Percentiles rank a stretch among this genome's conserved stretches.
phyloP scores from a whole-genome alignment of 192 early-diverging fungal species.

The Haplosporangium gracile region DNA sequence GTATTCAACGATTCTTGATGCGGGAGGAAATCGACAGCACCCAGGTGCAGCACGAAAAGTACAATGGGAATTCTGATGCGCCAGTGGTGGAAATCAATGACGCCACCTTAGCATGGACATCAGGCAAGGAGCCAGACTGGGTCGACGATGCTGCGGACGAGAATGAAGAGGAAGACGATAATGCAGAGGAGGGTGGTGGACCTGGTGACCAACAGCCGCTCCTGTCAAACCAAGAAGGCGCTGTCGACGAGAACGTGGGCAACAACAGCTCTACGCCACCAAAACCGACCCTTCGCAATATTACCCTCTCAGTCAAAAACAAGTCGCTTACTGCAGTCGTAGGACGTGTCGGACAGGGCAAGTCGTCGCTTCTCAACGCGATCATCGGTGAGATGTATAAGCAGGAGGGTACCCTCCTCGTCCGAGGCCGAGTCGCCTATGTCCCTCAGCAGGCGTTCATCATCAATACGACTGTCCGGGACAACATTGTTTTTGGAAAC shows the following conservation, averaged over 20 bases:
- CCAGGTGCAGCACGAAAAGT: conserved; percentile 18
- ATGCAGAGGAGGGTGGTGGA: not conserved
- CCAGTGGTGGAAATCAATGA: conserved; percentile 14
- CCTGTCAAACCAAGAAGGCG: not conserved
- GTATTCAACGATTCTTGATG: conserved; percentile 40
- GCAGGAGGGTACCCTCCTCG: conserved; percentile 65
- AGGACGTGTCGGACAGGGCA: conserved; percentile 59
- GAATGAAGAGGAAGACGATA: not conserved
- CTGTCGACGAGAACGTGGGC: not conserved
- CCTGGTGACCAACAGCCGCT: not conserved
- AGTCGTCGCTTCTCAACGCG: conserved; percentile 59
- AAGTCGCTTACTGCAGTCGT: conserved; percentile 45
- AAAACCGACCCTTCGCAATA: conserved; percentile 31
- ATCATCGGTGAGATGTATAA: conserved; percentile 91
- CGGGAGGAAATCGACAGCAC: conserved; percentile 49
- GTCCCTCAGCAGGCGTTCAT: conserved; percentile 82
- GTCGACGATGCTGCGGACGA: conserved; percentile 11
- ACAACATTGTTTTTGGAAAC: conserved; percentile 92
- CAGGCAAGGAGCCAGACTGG: not conserved
- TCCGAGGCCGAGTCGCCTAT: conserved; percentile 78
- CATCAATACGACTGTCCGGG: conserved; percentile 89
- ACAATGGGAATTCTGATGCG: not conserved
- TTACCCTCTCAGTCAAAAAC: conserved; percentile 52
- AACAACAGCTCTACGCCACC: not conserved
- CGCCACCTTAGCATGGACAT: conserved; percentile 17